Percentiles rank a stretch among this genome's conserved stretches.
Conservation (phyloP, 192 early-diverging fungal species). For the Coemansia sp. region DNA sequence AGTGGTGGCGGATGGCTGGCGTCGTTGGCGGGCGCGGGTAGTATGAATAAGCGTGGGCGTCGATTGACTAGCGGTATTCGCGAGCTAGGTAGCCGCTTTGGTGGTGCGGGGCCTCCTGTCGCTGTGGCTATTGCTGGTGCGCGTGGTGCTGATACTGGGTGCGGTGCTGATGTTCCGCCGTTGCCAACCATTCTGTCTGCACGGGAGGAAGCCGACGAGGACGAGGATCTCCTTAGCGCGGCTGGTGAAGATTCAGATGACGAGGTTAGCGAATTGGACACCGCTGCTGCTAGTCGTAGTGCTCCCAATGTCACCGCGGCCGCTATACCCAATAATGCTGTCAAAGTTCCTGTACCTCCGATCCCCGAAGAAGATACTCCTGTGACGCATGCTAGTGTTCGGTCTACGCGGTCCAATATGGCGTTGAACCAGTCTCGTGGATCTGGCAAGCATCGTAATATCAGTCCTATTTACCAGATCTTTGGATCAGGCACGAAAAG, state of each 20-base stretch:
- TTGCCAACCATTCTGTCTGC: conserved; percentile 45
- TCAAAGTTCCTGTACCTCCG: neutral
- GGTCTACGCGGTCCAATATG: conserved; percentile 11
- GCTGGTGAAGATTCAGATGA: neutral
- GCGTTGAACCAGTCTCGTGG: conserved; percentile 4
- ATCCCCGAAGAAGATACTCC: conserved; percentile 6
- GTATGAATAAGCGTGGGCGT: conserved; percentile 20
- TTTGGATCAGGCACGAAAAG: conserved; percentile 11
- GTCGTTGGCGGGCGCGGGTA: conserved; percentile 16
- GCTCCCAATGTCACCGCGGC: conserved; percentile 1
- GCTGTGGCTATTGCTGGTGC: conserved; percentile 2
- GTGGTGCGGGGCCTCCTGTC: conserved; percentile 9
- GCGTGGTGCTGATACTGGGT: conserved; percentile 9
- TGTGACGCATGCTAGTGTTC: conserved; percentile 1
- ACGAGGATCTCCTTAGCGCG: neutral
- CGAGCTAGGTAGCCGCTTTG: conserved; percentile 16
- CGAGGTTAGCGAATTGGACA: neutral
- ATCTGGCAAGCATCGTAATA: conserved; percentile 3
- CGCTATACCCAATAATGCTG: neutral
- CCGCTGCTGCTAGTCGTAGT: conserved; percentile 1
- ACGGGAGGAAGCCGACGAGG: conserved; percentile 20
- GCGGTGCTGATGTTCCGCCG: conserved; percentile 5
- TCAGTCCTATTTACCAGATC: conserved; percentile 12
- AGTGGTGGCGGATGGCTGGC: conserved; percentile 29
- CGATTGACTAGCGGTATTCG: conserved; percentile 28